Conservation (phyloP, 169 alveolate species). For the Babesia caballi region DNA sequence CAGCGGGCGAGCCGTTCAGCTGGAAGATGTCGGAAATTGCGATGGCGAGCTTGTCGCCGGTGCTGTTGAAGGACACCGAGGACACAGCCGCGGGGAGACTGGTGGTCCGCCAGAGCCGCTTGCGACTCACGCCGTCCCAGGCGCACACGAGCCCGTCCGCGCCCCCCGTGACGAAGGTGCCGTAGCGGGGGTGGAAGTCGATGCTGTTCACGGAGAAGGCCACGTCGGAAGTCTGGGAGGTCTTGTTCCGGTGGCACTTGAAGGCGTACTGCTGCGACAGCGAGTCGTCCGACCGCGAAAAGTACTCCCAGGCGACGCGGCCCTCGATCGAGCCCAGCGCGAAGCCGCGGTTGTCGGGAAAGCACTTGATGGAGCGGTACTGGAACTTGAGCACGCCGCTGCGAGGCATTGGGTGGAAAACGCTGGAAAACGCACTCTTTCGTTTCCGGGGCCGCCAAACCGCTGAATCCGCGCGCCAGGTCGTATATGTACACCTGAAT, state of each 20-base stretch:
- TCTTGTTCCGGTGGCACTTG: constrained; percentile 87
- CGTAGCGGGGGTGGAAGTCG: constrained; percentile 85
- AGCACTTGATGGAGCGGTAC: constrained; percentile 81
- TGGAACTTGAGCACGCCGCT: constrained; percentile 80
- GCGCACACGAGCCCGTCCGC: constrained; percentile 89
- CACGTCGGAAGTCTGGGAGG: constrained; percentile 63
- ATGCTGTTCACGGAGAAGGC: constrained; percentile 86
- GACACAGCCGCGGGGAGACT: constrained; percentile 76
- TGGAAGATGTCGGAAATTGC: constrained; percentile 42
- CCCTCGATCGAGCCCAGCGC: constrained; percentile 92
- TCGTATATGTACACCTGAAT: constrained; percentile 59
- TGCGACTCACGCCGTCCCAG: constrained; percentile 89
- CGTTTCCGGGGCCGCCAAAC: constrained; percentile 61
- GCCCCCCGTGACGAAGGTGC: constrained; percentile 91
- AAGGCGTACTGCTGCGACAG: constrained; percentile 84
- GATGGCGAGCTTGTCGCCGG: constrained; percentile 81
- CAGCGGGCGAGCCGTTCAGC: constrained; percentile 20
- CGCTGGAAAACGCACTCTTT: constrained; percentile 43
- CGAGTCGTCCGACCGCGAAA: constrained; percentile 76
- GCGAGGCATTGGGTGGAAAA: neutral
- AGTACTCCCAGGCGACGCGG: constrained; percentile 88
- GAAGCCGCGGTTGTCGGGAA: constrained; percentile 89
- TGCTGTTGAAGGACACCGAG: constrained; percentile 76
- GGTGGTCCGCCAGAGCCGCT: constrained; percentile 82
- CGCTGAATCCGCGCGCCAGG: constrained; percentile 57